Evolutionary conservation across 805 yeast species (phyloP).

Genomic region (Ogataea trehaloabstinens): DNA sequence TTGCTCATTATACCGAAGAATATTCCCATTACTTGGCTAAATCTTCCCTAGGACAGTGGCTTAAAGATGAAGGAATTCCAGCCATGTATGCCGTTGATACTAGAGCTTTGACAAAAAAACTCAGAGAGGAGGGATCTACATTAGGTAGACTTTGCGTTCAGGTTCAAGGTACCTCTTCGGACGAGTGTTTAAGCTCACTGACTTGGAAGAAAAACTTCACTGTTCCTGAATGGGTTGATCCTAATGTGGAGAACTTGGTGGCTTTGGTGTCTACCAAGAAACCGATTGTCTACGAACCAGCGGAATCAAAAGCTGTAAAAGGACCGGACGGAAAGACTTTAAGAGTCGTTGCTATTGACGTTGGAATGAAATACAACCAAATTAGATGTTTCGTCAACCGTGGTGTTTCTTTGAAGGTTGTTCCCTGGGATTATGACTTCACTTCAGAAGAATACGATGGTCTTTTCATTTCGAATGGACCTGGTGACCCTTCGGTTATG

Average conservation of each 20-base stretch:
- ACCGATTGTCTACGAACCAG: slow-evolving; percentile 77
- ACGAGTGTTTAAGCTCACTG: slow-evolving; percentile 30
- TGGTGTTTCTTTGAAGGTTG: slow-evolving; percentile 94
- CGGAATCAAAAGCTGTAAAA: slow-evolving; percentile 45
- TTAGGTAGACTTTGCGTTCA: slow-evolving; percentile 82
- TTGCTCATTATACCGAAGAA: slow-evolving; percentile 95
- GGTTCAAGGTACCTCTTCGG: slow-evolving; percentile 34
- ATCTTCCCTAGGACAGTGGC: slow-evolving; percentile 92
- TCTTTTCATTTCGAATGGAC: slow-evolving; percentile 95
- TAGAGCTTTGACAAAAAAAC: slow-evolving; percentile 87
- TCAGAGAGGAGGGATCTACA: slow-evolving; percentile 90
- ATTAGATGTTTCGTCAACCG: slow-evolving; percentile 94
- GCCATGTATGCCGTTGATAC: slow-evolving; percentile 98
- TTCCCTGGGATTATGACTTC: slow-evolving; percentile 93
- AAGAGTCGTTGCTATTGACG: slow-evolving; percentile 88
- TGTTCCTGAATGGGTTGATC: slow-evolving; percentile 88
- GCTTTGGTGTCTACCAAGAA: slow-evolving; percentile 81
- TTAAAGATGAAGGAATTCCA: slow-evolving; percentile 86
- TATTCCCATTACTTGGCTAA: slow-evolving; percentile 91
- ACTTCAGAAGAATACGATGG: slow-evolving; percentile 85
- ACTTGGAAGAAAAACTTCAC: slow-evolving; percentile 66
- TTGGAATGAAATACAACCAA: slow-evolving; percentile 97
- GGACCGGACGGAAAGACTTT: slow-evolving; percentile 74
- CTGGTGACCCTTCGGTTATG: slow-evolving; percentile 97
- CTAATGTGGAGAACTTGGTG: slow-evolving; percentile 87